Percentiles rank a stretch among this genome's conserved stretches.
phyloP scores from a whole-genome alignment of 2,329 filamentous ascomycete species.

The Phyllosticta ampelicida region DNA sequence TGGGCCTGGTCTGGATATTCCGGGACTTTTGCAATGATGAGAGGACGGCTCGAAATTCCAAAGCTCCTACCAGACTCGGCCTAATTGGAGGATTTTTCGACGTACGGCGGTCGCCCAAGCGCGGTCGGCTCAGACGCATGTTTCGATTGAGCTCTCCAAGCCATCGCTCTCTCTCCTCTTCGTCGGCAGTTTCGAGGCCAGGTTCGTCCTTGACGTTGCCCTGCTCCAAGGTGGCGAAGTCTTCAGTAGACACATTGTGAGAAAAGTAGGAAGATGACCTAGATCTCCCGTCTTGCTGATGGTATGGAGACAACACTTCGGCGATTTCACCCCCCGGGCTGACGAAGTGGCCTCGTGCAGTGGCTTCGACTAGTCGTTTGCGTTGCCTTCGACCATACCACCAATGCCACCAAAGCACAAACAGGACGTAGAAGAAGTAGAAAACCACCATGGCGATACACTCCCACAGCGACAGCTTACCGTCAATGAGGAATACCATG shows the following conservation, averaged over 20 bases:
- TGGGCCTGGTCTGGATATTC: slow-evolving; percentile 59
- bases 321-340: slow-evolving; percentile 49
- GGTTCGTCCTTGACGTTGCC: slow-evolving; percentile 48
- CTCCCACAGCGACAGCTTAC: slow-evolving; percentile 76
- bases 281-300: slow-evolving; percentile 41
- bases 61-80: slow-evolving; percentile 81
- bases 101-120: slow-evolving; percentile 51
- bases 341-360: slow-evolving; percentile 64
- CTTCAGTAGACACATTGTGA: slow-evolving; percentile 42
- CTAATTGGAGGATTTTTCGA: slow-evolving; percentile 69
- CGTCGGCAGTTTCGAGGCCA: slow-evolving; percentile 52
- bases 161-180: slow-evolving; percentile 53
- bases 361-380: slow-evolving; percentile 54
- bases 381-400: slow-evolving; percentile 55
- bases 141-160: slow-evolving; percentile 79
- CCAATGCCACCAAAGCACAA: slow-evolving; percentile 92
- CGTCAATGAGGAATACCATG: slow-evolving; percentile 78
- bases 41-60: slow-evolving; percentile 87
- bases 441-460: slow-evolving; percentile 82
- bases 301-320: slow-evolving; percentile 43
- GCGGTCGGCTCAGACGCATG: slow-evolving; percentile 74
- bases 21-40: slow-evolving; percentile 76
- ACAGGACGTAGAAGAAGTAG: slow-evolving; percentile 78
- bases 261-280: neutral
- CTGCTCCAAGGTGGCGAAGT: slow-evolving; percentile 51